These are phyloP conservation scores for Nemania sp. DNA, from an alignment of 2,329 filamentous ascomycete genomes.

Conservation along the genomic window DNA sequence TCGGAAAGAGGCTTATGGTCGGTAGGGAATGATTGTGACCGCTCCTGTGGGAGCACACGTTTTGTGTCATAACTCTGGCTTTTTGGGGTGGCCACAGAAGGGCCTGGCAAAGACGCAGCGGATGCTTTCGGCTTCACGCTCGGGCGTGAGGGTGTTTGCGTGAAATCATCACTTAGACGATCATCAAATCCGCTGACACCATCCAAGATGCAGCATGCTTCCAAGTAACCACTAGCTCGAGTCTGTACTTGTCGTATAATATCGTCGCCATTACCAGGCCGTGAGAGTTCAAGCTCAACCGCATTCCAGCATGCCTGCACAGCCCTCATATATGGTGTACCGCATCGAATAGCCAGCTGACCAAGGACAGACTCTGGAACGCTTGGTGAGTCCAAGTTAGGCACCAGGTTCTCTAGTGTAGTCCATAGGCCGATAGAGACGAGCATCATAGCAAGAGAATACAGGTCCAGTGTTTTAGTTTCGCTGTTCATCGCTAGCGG, in stretches of 20 bases:
- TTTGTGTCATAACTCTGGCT: slow-evolving; percentile 33
- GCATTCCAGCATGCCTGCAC: slow-evolving; percentile 78
- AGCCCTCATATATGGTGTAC: slow-evolving; percentile 79
- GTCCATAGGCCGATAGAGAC: slow-evolving; percentile 83
- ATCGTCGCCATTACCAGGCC: slow-evolving; percentile 60
- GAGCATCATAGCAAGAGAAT: slow-evolving; percentile 78
- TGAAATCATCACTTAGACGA: slow-evolving; percentile 60
- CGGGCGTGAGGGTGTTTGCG: slow-evolving; percentile 37
- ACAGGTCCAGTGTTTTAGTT: slow-evolving; percentile 73
- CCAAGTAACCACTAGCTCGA: slow-evolving; percentile 68
- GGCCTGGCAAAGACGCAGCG: slow-evolving; percentile 35
- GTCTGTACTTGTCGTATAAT: slow-evolving; percentile 66
- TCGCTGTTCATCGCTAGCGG: slow-evolving; percentile 63
- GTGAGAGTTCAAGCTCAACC: slow-evolving; percentile 71
- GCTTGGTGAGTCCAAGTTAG: slow-evolving; percentile 60
- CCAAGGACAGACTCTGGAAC: slow-evolving; percentile 72
- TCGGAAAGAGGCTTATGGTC: slow-evolving; percentile 31
- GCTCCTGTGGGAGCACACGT: slow-evolving; percentile 23
- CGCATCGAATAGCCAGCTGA: slow-evolving; percentile 75
- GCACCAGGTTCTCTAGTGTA: slow-evolving; percentile 67
- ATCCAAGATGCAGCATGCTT: slow-evolving; percentile 72
- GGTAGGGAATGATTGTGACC: slow-evolving; percentile 22
- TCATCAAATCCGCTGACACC: slow-evolving; percentile 68
- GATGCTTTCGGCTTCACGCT: slow-evolving; percentile 22
- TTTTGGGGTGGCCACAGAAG: slow-evolving; percentile 31